Evolutionary conservation across 257 asterid genomes (phyloP).

Genomic region (Gentiana macrophylla): DNA sequence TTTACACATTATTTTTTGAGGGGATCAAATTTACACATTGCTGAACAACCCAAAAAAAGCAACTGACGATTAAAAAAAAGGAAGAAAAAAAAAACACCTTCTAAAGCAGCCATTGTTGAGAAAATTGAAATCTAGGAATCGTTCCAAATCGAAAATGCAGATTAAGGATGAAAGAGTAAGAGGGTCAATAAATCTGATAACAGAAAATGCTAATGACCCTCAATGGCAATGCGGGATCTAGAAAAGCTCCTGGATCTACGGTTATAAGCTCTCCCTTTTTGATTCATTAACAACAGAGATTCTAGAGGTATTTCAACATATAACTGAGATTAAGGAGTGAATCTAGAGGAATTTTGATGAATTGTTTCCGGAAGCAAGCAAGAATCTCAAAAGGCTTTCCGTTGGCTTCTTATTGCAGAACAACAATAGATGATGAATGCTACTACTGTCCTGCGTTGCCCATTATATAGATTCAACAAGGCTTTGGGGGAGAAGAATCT

Average conservation of each 20-base stretch:
- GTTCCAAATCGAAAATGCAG: background rate
- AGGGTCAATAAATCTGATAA: background rate
- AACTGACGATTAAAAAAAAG: background rate
- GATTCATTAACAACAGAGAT: constrained; percentile 46
- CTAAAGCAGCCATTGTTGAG: constrained; percentile 47
- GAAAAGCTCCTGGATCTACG: constrained; percentile 87
- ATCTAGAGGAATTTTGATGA: too few species aligned
- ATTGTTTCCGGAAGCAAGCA: too few species aligned
- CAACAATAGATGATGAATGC: too few species aligned
- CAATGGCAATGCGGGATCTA: constrained; percentile 84
- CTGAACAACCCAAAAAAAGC: background rate
- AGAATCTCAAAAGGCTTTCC: too few species aligned
- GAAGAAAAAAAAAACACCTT: constrained; percentile 14
- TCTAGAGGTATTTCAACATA: background rate
- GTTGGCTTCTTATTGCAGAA: too few species aligned
- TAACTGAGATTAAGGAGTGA: too few species aligned
- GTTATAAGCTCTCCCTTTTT: constrained; percentile 50
- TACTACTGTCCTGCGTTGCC: too few species aligned
- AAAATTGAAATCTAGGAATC: too few species aligned
- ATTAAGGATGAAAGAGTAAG: background rate
- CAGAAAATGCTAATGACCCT: constrained; percentile 41
- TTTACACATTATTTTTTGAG: background rate
- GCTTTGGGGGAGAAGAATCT: too few species aligned
- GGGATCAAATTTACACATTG: constrained; percentile 4
- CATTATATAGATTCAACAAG: too few species aligned